Base-by-base conservation (phyloP, 2,329 filamentous ascomycete genomes). In the Rutstroemia sp. region DNA sequence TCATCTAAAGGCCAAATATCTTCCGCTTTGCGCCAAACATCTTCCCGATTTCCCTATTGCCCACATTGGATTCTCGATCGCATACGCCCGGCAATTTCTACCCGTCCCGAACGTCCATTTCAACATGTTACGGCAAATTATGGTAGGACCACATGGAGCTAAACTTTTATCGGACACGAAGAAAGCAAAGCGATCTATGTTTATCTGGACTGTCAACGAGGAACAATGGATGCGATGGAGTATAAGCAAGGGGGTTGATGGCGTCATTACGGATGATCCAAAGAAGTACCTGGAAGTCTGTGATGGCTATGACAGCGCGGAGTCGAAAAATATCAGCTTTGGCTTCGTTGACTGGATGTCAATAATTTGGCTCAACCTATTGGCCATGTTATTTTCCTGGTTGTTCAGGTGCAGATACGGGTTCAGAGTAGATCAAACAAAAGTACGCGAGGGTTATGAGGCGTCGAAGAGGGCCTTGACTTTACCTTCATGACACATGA, bases 201-300 rank as follows among this genome's bases (percentile, higher is more conserved):
- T 87, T 65, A 80, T 83, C 0, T 97, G 92, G 92, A 96, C 92
- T 0, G 88, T 96, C 51, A 96, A 97, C 69, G 80, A 87, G 14
- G 79, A 82, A 60, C 76, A 78, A 50, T 81, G 83, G 72, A 96
- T 97, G 92, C 79, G 83, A 64, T 96, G 90, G 90, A 80, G 83
- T 61, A 82, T 95, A 37, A 71, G 77, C 27, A 73, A 80, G 44
- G 65, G 64, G 25, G 74, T 95, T 1, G 88, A 95, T 64, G 92
- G 89, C 0, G 86, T 96, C 4, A 85, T 96, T 53, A 95, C 91
- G 0, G 92, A 96, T 67, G 85, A 96, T 63, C 88, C 89, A 1
- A 79, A 79, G 67, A 71, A 79, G 62, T 92, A 85, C 66, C 68
- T 84, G 23, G 79, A 86, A 46, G 77, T 90, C 2, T 82, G 80